Evolutionary conservation across 257 asterid genomes (phyloP).

Genomic region (Coffea eugenioides): DNA sequence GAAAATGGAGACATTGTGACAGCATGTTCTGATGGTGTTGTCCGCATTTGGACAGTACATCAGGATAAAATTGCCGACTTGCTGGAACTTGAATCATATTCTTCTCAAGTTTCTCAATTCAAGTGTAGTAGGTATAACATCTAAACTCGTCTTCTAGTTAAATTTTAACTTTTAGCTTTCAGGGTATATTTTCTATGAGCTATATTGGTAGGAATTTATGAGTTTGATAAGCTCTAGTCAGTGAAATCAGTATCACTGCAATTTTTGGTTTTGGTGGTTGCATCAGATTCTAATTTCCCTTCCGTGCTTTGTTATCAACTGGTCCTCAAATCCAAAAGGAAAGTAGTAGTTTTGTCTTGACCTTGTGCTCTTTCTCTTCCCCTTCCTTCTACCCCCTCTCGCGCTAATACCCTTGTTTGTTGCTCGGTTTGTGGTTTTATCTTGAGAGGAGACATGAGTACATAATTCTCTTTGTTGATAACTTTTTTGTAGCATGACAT

Average conservation of each 20-base stretch:
- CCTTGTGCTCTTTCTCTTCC: no score
- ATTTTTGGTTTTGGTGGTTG: neutral
- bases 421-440: neutral
- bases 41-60: slow-evolving; percentile 83
- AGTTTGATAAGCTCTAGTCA: neutral
- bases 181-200: neutral
- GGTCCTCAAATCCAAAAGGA: neutral
- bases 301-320: neutral
- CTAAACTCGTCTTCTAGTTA: slow-evolving; percentile 22
- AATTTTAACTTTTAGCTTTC: slow-evolving; percentile 5
- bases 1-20: slow-evolving; percentile 88
- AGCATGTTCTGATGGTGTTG: slow-evolving; percentile 96
- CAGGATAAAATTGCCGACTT: slow-evolving; percentile 69
- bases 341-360: neutral
- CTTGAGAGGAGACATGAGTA: neutral
- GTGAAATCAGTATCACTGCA: neutral
- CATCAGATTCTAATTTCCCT: neutral
- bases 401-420: neutral
- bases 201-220: neutral
- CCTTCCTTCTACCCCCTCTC: no score
- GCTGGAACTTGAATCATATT: slow-evolving; percentile 62
- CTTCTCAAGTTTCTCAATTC: slow-evolving; percentile 69
- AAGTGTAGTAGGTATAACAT: slow-evolving; percentile 70
- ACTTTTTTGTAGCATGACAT: neutral
- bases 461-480: neutral